Percentiles rank a stretch among this genome's conserved stretches.
phyloP scores from a whole-genome alignment of 345 rosid species.

The Viola odorata region DNA sequence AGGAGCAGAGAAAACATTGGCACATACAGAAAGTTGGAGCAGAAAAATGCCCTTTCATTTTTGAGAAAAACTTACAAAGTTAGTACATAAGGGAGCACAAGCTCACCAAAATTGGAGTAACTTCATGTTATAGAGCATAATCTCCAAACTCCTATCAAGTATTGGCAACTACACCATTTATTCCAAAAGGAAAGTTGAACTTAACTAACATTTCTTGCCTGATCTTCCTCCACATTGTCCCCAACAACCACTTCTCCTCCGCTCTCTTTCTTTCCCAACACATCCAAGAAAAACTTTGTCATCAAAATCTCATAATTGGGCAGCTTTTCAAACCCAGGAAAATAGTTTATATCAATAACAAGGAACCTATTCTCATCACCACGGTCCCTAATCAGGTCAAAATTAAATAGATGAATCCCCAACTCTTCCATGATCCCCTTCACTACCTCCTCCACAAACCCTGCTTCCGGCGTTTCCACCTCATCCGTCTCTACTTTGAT shows the following conservation, averaged over 20 bases:
- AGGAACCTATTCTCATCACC: constrained; percentile 39
- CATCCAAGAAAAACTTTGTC: constrained; percentile 43
- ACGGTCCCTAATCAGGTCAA: constrained; percentile 60
- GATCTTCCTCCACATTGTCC: not conserved
- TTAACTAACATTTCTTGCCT: not conserved
- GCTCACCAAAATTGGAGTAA: too few species aligned
- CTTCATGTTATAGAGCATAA: too few species aligned
- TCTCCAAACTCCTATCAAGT: too few species aligned
- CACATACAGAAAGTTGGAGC: too few species aligned
- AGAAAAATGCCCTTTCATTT: too few species aligned
- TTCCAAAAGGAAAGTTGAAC: too few species aligned
- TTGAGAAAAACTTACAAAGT: too few species aligned
- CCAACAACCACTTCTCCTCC: not conserved
- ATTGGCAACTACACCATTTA: too few species aligned
- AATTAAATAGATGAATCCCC: constrained; percentile 54
- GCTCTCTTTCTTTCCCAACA: constrained; percentile 26
- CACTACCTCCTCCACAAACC: constrained; percentile 41
- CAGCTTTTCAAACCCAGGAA: constrained; percentile 66
- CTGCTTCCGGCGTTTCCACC: constrained; percentile 47
- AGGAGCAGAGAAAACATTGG: too few species aligned
- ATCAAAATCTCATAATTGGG: constrained; percentile 47
- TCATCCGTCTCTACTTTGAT: constrained; percentile 29
- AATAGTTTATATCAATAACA: constrained; percentile 62
- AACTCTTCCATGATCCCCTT: constrained; percentile 41
- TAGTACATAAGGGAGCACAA: too few species aligned